These are phyloP conservation scores for Leccinum angustisporum DNA, from an alignment of 1,284 basidiomycete genomes.

Conservation along the genomic window DNA sequence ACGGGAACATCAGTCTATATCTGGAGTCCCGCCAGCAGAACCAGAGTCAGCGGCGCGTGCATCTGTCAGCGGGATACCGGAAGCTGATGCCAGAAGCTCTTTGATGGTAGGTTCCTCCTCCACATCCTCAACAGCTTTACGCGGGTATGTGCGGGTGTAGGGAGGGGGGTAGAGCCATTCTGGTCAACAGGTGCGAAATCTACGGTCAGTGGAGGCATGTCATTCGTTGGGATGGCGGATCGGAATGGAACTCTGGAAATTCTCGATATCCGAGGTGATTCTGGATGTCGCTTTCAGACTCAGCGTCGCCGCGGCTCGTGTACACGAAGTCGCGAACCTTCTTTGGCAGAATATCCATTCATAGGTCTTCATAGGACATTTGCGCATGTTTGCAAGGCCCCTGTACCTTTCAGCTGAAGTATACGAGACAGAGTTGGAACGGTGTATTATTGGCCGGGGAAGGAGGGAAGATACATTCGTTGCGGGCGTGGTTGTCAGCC, in stretches of 20 bases:
- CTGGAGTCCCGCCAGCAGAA: conserved; percentile 1
- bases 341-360: conserved; percentile 24
- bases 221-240: neutral
- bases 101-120: conserved; percentile 33
- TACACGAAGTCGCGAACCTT: conserved; percentile 5
- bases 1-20: neutral
- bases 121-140: neutral
- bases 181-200: conserved; percentile 2
- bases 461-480: conserved; percentile 3
- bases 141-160: conserved; percentile 8
- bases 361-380: conserved; percentile 31
- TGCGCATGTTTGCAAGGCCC: conserved; percentile 32
- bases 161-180: conserved; percentile 20
- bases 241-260: neutral
- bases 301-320: conserved; percentile 21
- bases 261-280: neutral
- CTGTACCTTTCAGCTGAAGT: conserved; percentile 29
- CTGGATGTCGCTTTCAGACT: conserved; percentile 23
- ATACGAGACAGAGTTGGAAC: conserved; percentile 29
- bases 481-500: neutral
- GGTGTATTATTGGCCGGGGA: conserved; percentile 21
- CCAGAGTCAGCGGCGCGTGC: conserved; percentile 29
- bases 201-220: neutral
- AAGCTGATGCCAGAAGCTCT: conserved; percentile 26
- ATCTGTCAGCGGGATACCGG: conserved; percentile 21